Conservation (phyloP, 2,329 filamentous ascomycete genomes). For the Fusarium sp. region DNA sequence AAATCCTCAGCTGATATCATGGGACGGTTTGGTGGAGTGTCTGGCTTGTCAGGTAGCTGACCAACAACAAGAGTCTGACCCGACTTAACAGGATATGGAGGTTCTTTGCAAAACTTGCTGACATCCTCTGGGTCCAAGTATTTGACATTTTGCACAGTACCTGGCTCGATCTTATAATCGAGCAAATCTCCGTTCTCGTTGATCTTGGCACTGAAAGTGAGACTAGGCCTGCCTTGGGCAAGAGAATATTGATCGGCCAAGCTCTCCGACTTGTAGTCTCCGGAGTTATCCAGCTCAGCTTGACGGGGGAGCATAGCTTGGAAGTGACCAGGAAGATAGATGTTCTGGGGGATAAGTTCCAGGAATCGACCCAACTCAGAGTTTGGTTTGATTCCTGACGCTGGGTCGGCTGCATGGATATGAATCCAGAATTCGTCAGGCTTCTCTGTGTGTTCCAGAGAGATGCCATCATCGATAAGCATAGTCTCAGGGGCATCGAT, state of each 20-base stretch:
- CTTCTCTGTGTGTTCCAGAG: slow-evolving; percentile 68
- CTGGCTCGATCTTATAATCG: slow-evolving; percentile 65
- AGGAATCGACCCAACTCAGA: slow-evolving; percentile 70
- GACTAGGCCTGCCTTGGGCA: slow-evolving; percentile 59
- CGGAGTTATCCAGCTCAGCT: slow-evolving; percentile 45
- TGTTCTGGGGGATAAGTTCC: slow-evolving; percentile 67
- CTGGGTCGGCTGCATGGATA: slow-evolving; percentile 81
- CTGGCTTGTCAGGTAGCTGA: slow-evolving; percentile 27
- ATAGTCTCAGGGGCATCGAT: slow-evolving; percentile 75
- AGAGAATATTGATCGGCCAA: slow-evolving; percentile 67
- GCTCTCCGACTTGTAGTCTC: slow-evolving; percentile 50
- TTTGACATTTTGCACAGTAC: slow-evolving; percentile 64
- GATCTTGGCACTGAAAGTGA: slow-evolving; percentile 72
- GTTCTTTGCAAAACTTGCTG: slow-evolving; percentile 56
- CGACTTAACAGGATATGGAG: slow-evolving; percentile 32
- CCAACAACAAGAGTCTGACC: slow-evolving; percentile 48
- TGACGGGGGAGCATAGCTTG: slow-evolving; percentile 66
- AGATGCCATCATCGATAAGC: slow-evolving; percentile 84
- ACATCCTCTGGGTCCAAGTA: slow-evolving; percentile 67
- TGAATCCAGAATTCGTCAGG: slow-evolving; percentile 77
- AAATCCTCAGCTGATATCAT: slow-evolving; percentile 60
- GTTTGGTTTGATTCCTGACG: slow-evolving; percentile 72
- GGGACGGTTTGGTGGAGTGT: slow-evolving; percentile 49
- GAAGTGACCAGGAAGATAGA: slow-evolving; percentile 69
- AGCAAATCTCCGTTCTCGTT: slow-evolving; percentile 64